Percentiles rank a stretch among this genome's conserved stretches.
Conservation (phyloP, 2,329 filamentous ascomycete species). For the Aspergillus ustus region DNA sequence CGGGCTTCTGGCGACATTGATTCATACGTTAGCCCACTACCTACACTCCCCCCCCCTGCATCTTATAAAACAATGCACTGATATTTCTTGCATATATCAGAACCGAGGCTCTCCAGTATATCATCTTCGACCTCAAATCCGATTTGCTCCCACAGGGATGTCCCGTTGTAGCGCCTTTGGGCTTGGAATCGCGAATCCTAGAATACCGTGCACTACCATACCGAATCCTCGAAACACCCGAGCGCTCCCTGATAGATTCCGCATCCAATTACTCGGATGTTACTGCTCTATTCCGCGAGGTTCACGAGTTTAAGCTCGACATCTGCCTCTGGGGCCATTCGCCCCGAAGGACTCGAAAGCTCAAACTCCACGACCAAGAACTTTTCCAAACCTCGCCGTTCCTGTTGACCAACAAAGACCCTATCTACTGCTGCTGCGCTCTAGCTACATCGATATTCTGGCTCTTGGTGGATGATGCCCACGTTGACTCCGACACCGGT, state of each 20-base stretch:
- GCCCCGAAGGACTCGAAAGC: not conserved
- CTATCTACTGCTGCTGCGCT: slow-evolving; percentile 2
- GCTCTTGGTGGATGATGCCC: not conserved
- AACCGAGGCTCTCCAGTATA: too few relatives aligned
- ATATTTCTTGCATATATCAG: too few relatives aligned
- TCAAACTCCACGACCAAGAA: not conserved
- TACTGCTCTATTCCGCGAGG: not conserved
- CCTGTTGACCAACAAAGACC: not conserved
- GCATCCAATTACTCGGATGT: not conserved
- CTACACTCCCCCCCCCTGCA: too few relatives aligned
- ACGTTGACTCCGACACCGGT: too few relatives aligned
- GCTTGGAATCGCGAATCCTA: not conserved
- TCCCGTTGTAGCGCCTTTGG: not conserved
- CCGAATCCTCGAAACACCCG: not conserved
- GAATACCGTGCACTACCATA: too few relatives aligned
- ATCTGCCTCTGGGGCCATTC: not conserved
- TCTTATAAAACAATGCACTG: too few relatives aligned
- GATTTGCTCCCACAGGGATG: slow-evolving; percentile 1
- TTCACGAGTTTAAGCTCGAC: not conserved
- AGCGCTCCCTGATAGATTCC: not conserved
- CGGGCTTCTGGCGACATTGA: too few relatives aligned
- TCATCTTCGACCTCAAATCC: too few relatives aligned
- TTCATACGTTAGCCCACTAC: too few relatives aligned
- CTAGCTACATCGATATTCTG: slow-evolving; percentile 1
- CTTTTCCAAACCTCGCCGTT: not conserved